These are phyloP conservation scores for Yueomyces sinensis DNA, from an alignment of 805 yeast species.

Conservation along the genomic window DNA sequence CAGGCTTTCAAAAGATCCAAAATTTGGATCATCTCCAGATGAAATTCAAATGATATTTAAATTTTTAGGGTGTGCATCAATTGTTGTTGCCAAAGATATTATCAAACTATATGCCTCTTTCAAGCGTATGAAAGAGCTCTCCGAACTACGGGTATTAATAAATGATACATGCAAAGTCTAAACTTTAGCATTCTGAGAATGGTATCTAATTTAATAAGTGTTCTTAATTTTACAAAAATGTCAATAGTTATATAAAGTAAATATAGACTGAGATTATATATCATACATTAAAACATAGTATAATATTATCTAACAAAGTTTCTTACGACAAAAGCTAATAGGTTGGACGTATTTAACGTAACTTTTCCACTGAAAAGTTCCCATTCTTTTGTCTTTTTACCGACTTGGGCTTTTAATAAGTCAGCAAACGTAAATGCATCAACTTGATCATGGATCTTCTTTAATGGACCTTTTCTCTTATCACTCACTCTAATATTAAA, in stretches of 20 bases:
- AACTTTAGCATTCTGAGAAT: too few relatives aligned
- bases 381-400: conserved; percentile 37
- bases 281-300: too few relatives aligned
- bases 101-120: conserved; percentile 7
- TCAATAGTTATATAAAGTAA: too few relatives aligned
- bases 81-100: conserved; percentile 8
- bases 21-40: conserved; percentile 8
- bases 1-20: conserved; percentile 1
- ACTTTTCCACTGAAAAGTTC: conserved; percentile 56
- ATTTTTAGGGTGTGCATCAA: conserved; percentile 14
- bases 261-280: too few relatives aligned
- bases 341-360: conserved; percentile 50
- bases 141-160: conserved; percentile 2
- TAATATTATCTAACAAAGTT: conserved; percentile 33
- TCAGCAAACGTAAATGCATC: conserved; percentile 55
- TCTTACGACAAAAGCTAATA: conserved; percentile 56
- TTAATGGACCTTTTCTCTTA: conserved; percentile 18
- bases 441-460: conserved; percentile 17
- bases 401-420: conserved; percentile 61
- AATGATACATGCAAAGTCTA: background rate
- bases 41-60: conserved; percentile 14
- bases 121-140: conserved; percentile 11
- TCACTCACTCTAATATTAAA: conserved; percentile 48
- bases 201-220: background rate
- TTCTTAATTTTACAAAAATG: background rate